Conservation (phyloP, 441 rosid species). For the Populus hybrid region DNA sequence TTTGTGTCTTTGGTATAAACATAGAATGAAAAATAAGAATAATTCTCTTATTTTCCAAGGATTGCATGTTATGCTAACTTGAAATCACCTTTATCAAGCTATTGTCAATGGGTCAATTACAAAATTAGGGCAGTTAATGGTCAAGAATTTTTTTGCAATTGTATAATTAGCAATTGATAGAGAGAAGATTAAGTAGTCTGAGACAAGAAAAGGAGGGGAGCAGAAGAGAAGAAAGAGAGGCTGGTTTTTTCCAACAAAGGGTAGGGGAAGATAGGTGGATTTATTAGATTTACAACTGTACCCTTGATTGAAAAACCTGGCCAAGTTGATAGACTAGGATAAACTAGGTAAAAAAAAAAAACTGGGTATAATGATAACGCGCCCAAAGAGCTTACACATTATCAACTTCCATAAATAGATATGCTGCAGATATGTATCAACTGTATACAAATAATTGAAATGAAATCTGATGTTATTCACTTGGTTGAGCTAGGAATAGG, state of each 20-base stretch:
- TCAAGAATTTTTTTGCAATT: neutral
- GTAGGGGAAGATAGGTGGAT: neutral
- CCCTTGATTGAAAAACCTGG: neutral
- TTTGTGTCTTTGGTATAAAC: neutral
- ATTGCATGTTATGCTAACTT: neutral
- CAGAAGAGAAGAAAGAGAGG: neutral
- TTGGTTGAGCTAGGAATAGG: neutral
- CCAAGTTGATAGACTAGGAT: neutral
- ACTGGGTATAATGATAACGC: too few relatives aligned
- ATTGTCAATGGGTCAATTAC: neutral
- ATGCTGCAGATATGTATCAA: too few relatives aligned
- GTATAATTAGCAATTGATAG: neutral
- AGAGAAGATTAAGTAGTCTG: neutral
- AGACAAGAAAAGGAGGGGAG: neutral
- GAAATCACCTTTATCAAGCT: neutral
- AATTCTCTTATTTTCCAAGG: neutral
- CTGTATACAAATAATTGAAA: too few relatives aligned
- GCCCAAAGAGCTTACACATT: too few relatives aligned
- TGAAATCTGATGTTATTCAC: too few relatives aligned
- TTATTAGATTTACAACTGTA: neutral
- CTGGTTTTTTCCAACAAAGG: neutral
- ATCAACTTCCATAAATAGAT: too few relatives aligned
- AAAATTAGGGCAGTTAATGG: neutral
- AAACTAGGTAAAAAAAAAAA: too few relatives aligned
- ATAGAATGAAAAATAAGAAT: neutral